Base-by-base conservation (phyloP, 2,329 filamentous ascomycete genomes). In the Colletotrichum filicis region DNA sequence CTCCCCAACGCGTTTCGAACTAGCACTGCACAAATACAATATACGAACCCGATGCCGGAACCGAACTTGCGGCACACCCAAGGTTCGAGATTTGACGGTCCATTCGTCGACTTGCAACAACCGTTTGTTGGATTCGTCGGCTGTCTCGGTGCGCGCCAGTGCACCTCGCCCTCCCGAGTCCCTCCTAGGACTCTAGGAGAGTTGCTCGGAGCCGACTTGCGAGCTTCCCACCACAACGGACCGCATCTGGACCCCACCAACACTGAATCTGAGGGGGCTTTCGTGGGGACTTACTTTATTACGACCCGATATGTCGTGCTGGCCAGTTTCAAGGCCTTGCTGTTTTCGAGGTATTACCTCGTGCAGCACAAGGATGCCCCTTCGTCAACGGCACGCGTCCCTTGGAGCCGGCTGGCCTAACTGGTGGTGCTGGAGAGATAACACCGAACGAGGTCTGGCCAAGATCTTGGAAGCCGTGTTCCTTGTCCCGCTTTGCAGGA, bases 151-250 rank as follows among this genome's bases (percentile, higher is more conserved):
- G 22, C 30, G 49, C 22, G 35, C n/a, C 57, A 58, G 58, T 71
- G 52, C 64, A 11, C 57, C 11, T 11, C 22, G 30, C 57, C 37
- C 57, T 22, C 19, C 42, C 42, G 42, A 46, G n/a, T 46, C 42
- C 30, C 49, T 30, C 30, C n/a, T 35, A 64, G 42, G 66, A 70
- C 9, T 19, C n/a, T 35, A 64, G 42, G 66, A 70, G 60, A 61
- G 42, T 57, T 56, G 46, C 70, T 70, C 70, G 66, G 70, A 73
- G 60, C 70, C 66, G 70, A 73, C 66, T 46, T 56, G 35, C n/a
- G 66, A 70, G 49, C 28, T 66, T 60, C 28, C 56, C 56, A 57
- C 32, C 24, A 62, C 9, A 65, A 56, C 26, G 22, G 61, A 26
- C 9, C 61, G 26, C 22, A 28, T 46, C 53, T 66, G 67, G 60